phyloP scores from a whole-genome alignment of 495 filamentous ascomycete genomes.

The Apodospora peruviana region DNA sequence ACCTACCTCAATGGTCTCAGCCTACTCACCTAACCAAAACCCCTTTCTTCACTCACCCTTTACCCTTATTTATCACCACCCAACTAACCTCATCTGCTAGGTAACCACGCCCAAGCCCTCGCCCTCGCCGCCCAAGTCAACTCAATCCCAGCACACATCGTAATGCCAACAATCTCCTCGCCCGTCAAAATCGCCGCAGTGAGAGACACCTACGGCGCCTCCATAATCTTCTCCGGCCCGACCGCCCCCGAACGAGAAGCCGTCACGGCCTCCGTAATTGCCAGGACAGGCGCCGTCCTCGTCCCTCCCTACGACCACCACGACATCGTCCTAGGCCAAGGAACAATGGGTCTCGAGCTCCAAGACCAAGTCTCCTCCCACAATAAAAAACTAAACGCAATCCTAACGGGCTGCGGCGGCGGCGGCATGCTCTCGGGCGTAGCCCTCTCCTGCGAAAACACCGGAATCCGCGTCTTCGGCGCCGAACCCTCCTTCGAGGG shows the following conservation, averaged over 20 bases:
- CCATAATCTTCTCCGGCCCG: slow-evolving; percentile 76
- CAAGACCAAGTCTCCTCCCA: slow-evolving; percentile 53
- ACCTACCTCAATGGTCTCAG: not conserved
- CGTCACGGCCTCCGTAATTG: slow-evolving; percentile 59
- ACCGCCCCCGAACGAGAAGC: slow-evolving; percentile 79
- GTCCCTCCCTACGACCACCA: slow-evolving; percentile 90
- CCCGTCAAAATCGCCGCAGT: slow-evolving; percentile 84
- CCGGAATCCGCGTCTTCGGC: slow-evolving; percentile 71
- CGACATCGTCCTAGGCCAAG: slow-evolving; percentile 86
- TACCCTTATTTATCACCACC: not conserved
- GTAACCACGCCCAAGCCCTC: slow-evolving; percentile 95
- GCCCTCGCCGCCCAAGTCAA: slow-evolving; percentile 71
- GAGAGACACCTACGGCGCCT: slow-evolving; percentile 58
- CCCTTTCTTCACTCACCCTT: not conserved
- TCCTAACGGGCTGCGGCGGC: slow-evolving; percentile 82
- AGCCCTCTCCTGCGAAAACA: slow-evolving; percentile 66
- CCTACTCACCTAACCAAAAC: not conserved
- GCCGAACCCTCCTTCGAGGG: slow-evolving; percentile 82
- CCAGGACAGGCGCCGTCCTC: slow-evolving; percentile 64
- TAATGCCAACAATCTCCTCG: slow-evolving; percentile 84
- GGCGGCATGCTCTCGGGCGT: slow-evolving; percentile 84
- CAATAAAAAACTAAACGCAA: slow-evolving; percentile 55
- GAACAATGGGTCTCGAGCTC: slow-evolving; percentile 81
- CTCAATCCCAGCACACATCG: slow-evolving; percentile 63
- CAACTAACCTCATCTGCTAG: slow-evolving; percentile 24